These are phyloP conservation scores for Xylaria sp. DNA, from an alignment of 2,329 filamentous ascomycete species.

Conservation along the genomic window DNA sequence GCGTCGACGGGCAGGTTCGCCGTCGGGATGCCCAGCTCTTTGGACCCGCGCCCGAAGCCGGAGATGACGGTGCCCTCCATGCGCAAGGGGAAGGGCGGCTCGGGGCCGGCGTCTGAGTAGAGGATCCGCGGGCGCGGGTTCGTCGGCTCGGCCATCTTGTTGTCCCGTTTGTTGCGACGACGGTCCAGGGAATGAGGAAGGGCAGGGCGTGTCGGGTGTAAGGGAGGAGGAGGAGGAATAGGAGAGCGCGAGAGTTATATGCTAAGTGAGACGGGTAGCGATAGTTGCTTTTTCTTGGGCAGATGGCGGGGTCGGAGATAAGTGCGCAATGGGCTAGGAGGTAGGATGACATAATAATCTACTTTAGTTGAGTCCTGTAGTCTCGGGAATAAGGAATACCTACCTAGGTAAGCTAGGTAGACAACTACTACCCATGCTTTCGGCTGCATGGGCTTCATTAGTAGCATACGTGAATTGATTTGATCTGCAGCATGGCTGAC, in stretches of 20 bases:
- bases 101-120: slow-evolving; percentile 78
- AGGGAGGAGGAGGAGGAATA: too few species aligned
- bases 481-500: neutral
- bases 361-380: neutral
- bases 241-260: too few species aligned
- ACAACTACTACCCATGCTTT: neutral
- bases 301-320: neutral
- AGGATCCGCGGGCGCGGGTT: slow-evolving; percentile 72
- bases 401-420: neutral
- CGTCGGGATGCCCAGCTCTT: slow-evolving; percentile 96
- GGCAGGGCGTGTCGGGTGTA: slow-evolving; percentile 32
- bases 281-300: neutral
- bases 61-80: slow-evolving; percentile 90
- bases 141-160: slow-evolving; percentile 30
- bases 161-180: slow-evolving; percentile 5
- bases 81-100: slow-evolving; percentile 81
- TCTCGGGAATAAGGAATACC: neutral
- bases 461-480: neutral
- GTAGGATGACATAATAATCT: slow-evolving; percentile 9
- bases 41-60: slow-evolving; percentile 93
- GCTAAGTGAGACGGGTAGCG: neutral
- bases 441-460: neutral
- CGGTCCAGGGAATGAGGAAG: neutral
- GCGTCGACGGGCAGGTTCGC: slow-evolving; percentile 87
- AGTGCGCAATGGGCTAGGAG: neutral